Evolutionary conservation across 2,329 filamentous ascomycete species (phyloP).

Genomic region (Stagonosporopsis chrysanthemi): DNA sequence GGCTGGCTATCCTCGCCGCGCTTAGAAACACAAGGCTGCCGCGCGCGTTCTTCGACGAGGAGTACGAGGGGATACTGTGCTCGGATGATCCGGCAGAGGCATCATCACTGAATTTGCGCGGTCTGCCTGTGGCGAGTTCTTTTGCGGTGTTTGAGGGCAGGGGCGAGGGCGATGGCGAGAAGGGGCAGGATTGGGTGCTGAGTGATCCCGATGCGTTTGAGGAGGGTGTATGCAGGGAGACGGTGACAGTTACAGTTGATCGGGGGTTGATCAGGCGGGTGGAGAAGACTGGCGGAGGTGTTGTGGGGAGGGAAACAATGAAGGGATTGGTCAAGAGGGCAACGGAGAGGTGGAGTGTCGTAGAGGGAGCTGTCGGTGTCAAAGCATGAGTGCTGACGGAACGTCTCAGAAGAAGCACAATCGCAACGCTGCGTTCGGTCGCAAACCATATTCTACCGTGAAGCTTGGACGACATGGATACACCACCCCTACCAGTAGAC

Average conservation of each 20-base stretch:
- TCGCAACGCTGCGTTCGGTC: neutral
- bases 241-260: slow-evolving; percentile 83
- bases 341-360: slow-evolving; percentile 69
- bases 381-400: neutral
- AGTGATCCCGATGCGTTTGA: slow-evolving; percentile 91
- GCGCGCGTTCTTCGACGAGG: slow-evolving; percentile 80
- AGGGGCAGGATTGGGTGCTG: slow-evolving; percentile 70
- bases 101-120: slow-evolving; percentile 65
- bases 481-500: neutral
- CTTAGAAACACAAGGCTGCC: slow-evolving; percentile 80
- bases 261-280: slow-evolving; percentile 75
- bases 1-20: slow-evolving; percentile 83
- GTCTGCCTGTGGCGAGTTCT: slow-evolving; percentile 77
- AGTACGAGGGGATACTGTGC: slow-evolving; percentile 81
- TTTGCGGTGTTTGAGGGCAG: slow-evolving; percentile 72
- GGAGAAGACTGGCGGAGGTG: slow-evolving; percentile 82
- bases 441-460: neutral
- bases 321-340: slow-evolving; percentile 66
- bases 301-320: slow-evolving; percentile 70
- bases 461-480: neutral
- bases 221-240: slow-evolving; percentile 83
- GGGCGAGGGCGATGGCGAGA: slow-evolving; percentile 54
- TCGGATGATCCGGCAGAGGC: slow-evolving; percentile 65
- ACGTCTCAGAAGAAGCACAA: neutral
- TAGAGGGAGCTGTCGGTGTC: slow-evolving; percentile 45